These are phyloP conservation scores for Crithidia sp. DNA, from an alignment of 208 protist genomes.

Conservation along the genomic window DNA sequence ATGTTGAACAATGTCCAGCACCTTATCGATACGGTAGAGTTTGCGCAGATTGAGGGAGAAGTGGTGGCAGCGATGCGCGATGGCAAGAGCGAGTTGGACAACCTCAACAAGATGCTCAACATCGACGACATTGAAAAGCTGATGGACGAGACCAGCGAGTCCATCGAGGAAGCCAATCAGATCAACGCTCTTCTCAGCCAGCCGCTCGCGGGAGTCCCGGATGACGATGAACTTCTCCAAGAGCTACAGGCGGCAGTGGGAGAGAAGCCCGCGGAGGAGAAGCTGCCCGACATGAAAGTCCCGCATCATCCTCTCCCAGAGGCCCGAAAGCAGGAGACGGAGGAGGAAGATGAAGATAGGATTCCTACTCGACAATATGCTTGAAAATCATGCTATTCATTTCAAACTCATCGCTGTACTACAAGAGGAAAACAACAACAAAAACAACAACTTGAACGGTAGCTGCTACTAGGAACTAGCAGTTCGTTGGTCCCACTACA, in stretches of 20 bases:
- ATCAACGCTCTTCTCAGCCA: conserved; percentile 72
- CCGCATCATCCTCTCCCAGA: conserved; percentile 28
- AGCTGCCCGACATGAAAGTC: conserved; percentile 34
- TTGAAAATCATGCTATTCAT: not conserved
- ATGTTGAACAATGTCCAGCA: conserved; percentile 85
- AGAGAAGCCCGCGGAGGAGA: conserved; percentile 11
- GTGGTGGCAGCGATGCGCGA: conserved; percentile 69
- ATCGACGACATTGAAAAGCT: conserved; percentile 82
- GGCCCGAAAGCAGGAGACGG: conserved; percentile 8
- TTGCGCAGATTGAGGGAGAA: conserved; percentile 74
- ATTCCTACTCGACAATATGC: conserved; percentile 23
- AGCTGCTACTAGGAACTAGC: no score
- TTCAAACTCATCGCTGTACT: no score
- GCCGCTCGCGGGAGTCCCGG: conserved; percentile 40
- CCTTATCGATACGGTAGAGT: conserved; percentile 82
- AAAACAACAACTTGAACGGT: no score
- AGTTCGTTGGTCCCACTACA: no score
- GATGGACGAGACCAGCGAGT: conserved; percentile 78
- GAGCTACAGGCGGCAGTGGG: conserved; percentile 42
- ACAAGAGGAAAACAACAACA: no score
- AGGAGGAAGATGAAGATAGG: conserved; percentile 8
- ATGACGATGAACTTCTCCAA: conserved; percentile 72
- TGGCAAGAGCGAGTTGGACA: conserved; percentile 76
- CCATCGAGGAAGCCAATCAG: conserved; percentile 68
- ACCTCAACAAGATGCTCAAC: conserved; percentile 85